A percentile compares a stretch with the other conserved stretches of the same genome.
phyloP scores from a whole-genome alignment of 2,329 filamentous ascomycete species.

The Plectosphaerella cucumerina region DNA sequence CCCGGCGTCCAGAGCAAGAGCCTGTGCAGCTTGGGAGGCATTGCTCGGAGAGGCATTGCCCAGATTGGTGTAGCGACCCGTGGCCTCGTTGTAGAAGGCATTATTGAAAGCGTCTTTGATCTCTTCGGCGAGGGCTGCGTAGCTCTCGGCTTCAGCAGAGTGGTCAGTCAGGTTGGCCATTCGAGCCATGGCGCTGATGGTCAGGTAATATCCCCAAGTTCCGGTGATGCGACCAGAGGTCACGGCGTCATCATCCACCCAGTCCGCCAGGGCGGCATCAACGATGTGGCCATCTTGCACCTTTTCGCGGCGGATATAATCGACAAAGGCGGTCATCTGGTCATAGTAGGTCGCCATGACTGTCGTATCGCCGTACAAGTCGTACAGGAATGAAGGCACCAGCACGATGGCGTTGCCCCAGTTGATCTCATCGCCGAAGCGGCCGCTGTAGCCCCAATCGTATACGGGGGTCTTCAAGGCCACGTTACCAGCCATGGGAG shows the following conservation, averaged over 20 bases:
- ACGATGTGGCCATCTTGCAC: constrained; percentile 3
- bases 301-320: constrained; percentile 8
- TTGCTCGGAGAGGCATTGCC: constrained; percentile 1
- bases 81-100: constrained; percentile 6
- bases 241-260: constrained; percentile 3
- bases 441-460: constrained; percentile 6
- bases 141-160: constrained; percentile 3
- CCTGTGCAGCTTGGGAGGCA: constrained; percentile 3
- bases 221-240: constrained; percentile 8
- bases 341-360: constrained; percentile 7
- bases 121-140: constrained; percentile 2
- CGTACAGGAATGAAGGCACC: constrained; percentile 3
- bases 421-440: constrained; percentile 9
- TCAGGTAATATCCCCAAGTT: constrained; percentile 7
- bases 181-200: constrained; percentile 7
- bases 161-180: constrained; percentile 6
- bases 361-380: constrained; percentile 4
- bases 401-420: constrained; percentile 8
- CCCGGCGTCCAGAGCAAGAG: constrained; percentile 3
- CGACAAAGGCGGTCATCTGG: constrained; percentile 5
- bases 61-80: constrained; percentile 3
- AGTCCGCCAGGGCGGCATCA: constrained; percentile 5
- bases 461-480: constrained; percentile 8
- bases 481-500: constrained; percentile 5
- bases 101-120: constrained; percentile 7